Percentiles rank a stretch among this genome's conserved stretches.
Conservation (phyloP, 495 filamentous ascomycete genomes). For the Penicillium roqueforti region DNA sequence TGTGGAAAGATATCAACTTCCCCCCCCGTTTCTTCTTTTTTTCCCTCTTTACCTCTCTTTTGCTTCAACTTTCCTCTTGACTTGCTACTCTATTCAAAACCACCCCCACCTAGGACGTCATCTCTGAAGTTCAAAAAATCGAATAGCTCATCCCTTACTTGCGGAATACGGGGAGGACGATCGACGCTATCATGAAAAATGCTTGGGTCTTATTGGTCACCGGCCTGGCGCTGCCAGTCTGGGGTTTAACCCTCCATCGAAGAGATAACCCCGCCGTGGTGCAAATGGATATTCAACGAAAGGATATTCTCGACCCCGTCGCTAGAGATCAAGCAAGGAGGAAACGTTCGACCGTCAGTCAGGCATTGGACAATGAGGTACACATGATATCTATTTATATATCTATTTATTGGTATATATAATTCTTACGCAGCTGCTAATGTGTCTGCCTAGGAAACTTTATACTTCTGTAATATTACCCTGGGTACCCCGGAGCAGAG, state of each 20-base stretch:
- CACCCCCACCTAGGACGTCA: not conserved
- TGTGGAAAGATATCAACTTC: not conserved
- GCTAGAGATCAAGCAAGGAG: conserved; percentile 32
- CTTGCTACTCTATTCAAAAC: not conserved
- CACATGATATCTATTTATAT: not conserved
- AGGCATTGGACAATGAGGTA: conserved; percentile 44
- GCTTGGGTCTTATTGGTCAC: conserved; percentile 16
- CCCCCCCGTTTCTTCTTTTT: too few species aligned
- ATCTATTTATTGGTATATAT: not conserved
- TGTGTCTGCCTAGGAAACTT: conserved; percentile 29
- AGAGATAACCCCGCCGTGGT: conserved; percentile 37
- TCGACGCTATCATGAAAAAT: conserved; percentile 19
- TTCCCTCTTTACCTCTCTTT: not conserved
- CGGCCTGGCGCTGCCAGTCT: conserved; percentile 17
- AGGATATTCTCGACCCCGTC: conserved; percentile 30
- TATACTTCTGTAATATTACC: conserved; percentile 70
- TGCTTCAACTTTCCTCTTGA: not conserved
- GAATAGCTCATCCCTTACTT: not conserved
- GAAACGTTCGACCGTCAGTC: conserved; percentile 34
- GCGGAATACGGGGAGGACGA: conserved; percentile 1
- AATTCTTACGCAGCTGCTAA: not conserved
- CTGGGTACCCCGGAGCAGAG: conserved; percentile 66
- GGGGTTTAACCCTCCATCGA: conserved; percentile 27
- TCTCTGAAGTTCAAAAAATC: not conserved
- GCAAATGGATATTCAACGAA: conserved; percentile 38